Conservation (phyloP, 192 early-diverging fungal genomes). For the Diversispora epigaea region DNA sequence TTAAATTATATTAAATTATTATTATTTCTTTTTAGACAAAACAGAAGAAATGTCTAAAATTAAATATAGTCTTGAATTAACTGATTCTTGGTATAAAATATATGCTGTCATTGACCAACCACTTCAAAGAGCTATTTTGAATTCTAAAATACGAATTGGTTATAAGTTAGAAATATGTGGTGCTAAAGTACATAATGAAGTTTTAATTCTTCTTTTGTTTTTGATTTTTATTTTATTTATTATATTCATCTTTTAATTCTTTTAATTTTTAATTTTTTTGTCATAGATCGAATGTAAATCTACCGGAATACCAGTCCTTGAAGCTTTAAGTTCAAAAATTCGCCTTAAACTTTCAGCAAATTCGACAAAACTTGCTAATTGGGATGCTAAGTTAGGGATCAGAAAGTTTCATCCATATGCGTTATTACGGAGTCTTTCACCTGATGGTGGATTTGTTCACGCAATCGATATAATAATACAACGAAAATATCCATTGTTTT, state of each 20-base stretch:
- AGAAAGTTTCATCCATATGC: conserved; percentile 28
- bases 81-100: conserved; percentile 71
- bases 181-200: conserved; percentile 45
- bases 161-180: conserved; percentile 60
- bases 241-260: background rate
- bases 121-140: conserved; percentile 40
- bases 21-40: background rate
- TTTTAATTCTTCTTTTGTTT: background rate
- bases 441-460: conserved; percentile 59
- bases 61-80: conserved; percentile 46
- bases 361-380: conserved; percentile 50
- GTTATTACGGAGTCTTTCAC: conserved; percentile 36
- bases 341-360: conserved; percentile 50
- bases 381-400: conserved; percentile 63
- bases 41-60: background rate
- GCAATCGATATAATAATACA: conserved; percentile 57
- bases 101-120: conserved; percentile 48
- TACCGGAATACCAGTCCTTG: conserved; percentile 44
- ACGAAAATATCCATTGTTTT: conserved; percentile 52
- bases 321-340: conserved; percentile 33
- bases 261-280: background rate
- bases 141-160: conserved; percentile 50
- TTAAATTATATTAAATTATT: background rate
- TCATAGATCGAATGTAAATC: conserved; percentile 35
- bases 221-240: background rate